Base-by-base conservation (phyloP, 2,329 filamentous ascomycete genomes). In the Neofusicoccum laricinum region DNA sequence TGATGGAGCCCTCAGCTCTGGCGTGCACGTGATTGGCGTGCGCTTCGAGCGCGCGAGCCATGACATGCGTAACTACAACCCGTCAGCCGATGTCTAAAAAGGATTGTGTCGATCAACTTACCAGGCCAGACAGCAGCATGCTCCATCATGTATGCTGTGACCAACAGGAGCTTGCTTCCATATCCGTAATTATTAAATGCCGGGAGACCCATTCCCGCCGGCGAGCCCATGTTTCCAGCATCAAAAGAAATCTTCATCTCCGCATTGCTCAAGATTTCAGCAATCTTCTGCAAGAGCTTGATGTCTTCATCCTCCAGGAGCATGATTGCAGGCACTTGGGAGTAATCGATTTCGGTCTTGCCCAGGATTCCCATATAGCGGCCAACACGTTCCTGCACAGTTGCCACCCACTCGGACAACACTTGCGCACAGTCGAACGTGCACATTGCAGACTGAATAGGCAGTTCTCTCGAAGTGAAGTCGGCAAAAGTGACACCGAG, bases 371-470 rank as follows among this genome's bases (percentile, higher is more conserved):
- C 94, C 5, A 98, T 77, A 71, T 95, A 96, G 4, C 88, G 88
- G 0, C 94, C 94, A n/a, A 97, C 90, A 8, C 95, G 90, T 72
- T 97, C 93, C 76, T 99, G 95, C 3, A 98, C 86, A 1, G 93
- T 95, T 4, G 91, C 91, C 45, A 95, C 86, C 94, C 94, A 99
- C 77, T 98, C 94, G 0, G 92, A 92, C 36, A 99, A 85, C 1
- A 98, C 92, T 73, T 97, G 93, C 2, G 92, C 90, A 72, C 94
- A 98, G 73, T 98, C 94, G 71, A 97, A 96, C 4, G 91, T 89
- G 76, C 94, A 97, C 82, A 98, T 88, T 1, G 93, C 92, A 14
- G 91, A 93, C 74, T 97, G 94, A 43, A 97, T 86, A 0, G 95
- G 93, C 12, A 98, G 83, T 73, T 97, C 93, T 49, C 92, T 85